A percentile compares a stretch with the other conserved stretches of the same genome.
phyloP scores from a whole-genome alignment of 495 filamentous ascomycete genomes.

The Aspergillus asperescens region DNA sequence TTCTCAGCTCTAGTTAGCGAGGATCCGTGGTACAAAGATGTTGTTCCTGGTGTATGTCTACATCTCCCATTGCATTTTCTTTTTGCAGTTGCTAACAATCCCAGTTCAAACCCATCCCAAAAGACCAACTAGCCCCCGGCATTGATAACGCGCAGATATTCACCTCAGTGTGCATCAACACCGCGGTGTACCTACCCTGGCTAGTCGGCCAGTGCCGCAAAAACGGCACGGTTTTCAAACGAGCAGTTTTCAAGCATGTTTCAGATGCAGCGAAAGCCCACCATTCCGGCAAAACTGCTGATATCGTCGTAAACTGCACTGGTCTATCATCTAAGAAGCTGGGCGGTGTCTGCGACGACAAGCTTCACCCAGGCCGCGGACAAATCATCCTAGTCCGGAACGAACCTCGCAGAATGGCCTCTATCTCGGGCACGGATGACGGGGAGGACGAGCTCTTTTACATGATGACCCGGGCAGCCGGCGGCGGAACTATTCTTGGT shows the following conservation, averaged over 20 bases:
- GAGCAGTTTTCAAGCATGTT: slow-evolving; percentile 62
- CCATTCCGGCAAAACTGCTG: slow-evolving; percentile 55
- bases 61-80: not conserved
- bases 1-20: slow-evolving; percentile 58
- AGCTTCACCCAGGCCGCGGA: slow-evolving; percentile 72
- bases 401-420: slow-evolving; percentile 63
- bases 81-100: not conserved
- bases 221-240: slow-evolving; percentile 60
- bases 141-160: slow-evolving; percentile 66
- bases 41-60: slow-evolving; percentile 62
- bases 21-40: slow-evolving; percentile 77
- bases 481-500: slow-evolving; percentile 74
- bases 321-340: slow-evolving; percentile 68
- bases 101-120: slow-evolving; percentile 52
- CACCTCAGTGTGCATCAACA: slow-evolving; percentile 87
- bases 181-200: slow-evolving; percentile 80
- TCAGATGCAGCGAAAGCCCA: slow-evolving; percentile 62
- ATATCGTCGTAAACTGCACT: slow-evolving; percentile 82
- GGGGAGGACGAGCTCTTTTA: slow-evolving; percentile 77
- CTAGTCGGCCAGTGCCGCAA: slow-evolving; percentile 69
- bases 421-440: slow-evolving; percentile 72
- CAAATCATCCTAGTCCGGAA: slow-evolving; percentile 90
- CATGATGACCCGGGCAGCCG: slow-evolving; percentile 84
- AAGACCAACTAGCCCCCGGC: slow-evolving; percentile 51
- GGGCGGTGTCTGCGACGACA: slow-evolving; percentile 75